Evolutionary conservation across 441 rosid genomes (phyloP), one percentile per base, ranked within the genome.

Genomic region (Pelargonium citronellum): DNA sequence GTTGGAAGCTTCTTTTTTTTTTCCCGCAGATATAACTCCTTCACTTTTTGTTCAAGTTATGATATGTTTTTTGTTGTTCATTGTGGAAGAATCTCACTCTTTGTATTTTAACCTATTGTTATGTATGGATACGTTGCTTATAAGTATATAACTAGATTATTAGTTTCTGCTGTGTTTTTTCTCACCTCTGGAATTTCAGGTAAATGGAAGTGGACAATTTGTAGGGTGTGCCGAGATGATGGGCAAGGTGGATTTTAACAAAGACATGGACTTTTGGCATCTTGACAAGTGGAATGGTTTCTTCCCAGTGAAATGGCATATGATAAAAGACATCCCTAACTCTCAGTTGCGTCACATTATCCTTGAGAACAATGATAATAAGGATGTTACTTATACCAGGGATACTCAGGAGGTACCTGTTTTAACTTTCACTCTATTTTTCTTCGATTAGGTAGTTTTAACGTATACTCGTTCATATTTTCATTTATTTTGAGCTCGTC

Each of bases 191-290:
- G 39, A 65, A 68, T 49, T 73, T 71, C 77, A 87, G 89, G 92
- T 87, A 53, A 87, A 87, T 68, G 83, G 85, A 20, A 87, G 89
- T 74, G 87, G 89, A 57, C 88, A 87, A 68, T 87, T 86, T 69
- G 85, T 87, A 66, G 92, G 92, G 37, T 70, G 83, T 71, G 92
- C 89, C 24, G 88, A 87, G 82, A 87, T 87, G 92, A 75, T 76
- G n/a, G 88, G 89, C 49, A 69, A 78, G 65, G 88, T 87, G 19
- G 88, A 87, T 79, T 83, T 84, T 51, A 71, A 84, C 17, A 84
- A 83, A 71, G 85, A 83, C 46, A 75, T 87, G 79, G 85, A 84
- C 67, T 87, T 84, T 73, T 87, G 88, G 92, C 87, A 85, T 62
- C 79, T 83, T 64, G 86, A 87, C 71, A 87, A 81, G 72, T 87